A percentile compares a stretch with the other conserved stretches of the same genome.
Evolutionary conservation across 176 grass and related monocot genomes (phyloP).

Genomic region (Hsuehochloa calcarea): DNA sequence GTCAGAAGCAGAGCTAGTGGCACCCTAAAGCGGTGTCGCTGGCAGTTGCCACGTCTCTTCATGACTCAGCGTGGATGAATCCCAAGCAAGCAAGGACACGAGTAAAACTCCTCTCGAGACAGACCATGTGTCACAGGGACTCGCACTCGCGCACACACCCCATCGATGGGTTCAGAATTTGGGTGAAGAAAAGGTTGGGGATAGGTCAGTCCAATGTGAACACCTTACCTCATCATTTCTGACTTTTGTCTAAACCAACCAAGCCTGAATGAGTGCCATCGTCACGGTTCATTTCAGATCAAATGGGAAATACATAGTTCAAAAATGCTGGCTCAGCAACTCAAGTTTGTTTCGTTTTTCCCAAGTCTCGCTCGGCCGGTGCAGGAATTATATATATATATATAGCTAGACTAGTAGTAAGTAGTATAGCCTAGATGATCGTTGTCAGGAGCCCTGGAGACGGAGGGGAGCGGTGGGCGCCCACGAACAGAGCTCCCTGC

Average conservation of each 20-base stretch:
- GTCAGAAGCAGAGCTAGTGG: background rate
- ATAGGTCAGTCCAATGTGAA: background rate
- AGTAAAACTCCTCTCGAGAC: background rate
- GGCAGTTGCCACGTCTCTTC: background rate
- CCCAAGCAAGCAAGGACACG: background rate
- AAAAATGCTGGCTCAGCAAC: background rate
- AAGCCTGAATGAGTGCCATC: background rate
- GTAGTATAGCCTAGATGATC: no score
- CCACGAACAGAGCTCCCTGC: background rate
- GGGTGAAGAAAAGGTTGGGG: background rate
- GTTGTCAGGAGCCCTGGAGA: background rate
- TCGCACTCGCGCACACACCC: background rate
- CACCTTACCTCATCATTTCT: background rate
- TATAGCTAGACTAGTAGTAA: no score
- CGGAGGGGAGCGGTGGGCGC: background rate
- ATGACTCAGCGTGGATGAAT: background rate
- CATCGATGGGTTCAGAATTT: background rate
- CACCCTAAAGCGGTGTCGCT: background rate
- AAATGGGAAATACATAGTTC: background rate
- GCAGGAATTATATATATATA: no score
- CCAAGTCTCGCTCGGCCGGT: no score
- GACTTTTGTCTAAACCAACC: background rate
- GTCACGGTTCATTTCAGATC: background rate
- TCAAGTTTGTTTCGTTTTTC: no score
- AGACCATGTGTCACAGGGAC: conserved; percentile 8